Evolutionary conservation across 1,284 basidiomycete species (phyloP).

Genomic region (Ceratobasidium sp.): DNA sequence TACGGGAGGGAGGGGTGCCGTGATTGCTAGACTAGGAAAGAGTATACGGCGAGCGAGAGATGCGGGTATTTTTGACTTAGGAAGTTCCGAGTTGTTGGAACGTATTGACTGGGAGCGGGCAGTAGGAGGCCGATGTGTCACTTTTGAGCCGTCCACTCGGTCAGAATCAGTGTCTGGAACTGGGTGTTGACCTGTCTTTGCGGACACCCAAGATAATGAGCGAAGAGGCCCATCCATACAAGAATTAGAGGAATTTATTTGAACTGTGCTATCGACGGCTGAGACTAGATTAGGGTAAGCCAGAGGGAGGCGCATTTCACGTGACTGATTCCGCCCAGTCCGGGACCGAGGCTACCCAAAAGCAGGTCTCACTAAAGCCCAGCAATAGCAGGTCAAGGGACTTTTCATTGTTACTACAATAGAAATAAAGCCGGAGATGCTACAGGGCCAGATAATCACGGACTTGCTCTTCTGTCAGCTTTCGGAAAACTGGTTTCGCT

Average conservation of each 20-base stretch:
- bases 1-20: constrained; percentile 61
- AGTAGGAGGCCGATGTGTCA: constrained; percentile 15
- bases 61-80: constrained; percentile 45
- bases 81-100: constrained; percentile 30
- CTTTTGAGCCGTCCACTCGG: constrained; percentile 4
- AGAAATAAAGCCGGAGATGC: not conserved
- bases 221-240: constrained; percentile 36
- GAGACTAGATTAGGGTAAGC: not conserved
- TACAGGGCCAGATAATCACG: constrained; percentile 89
- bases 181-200: constrained; percentile 24
- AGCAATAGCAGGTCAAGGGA: not conserved
- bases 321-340: constrained; percentile 9
- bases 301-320: not conserved
- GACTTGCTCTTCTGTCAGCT: constrained; percentile 92
- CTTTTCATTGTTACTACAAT: constrained; percentile 26
- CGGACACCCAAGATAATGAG: constrained; percentile 37
- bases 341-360: not conserved
- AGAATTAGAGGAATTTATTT: constrained; percentile 14
- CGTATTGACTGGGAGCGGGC: constrained; percentile 37
- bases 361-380: not conserved
- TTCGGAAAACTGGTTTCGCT: constrained; percentile 87
- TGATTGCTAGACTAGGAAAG: constrained; percentile 63
- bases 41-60: constrained; percentile 71
- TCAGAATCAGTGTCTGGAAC: constrained; percentile 12
- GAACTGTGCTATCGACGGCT: not conserved